These are phyloP conservation scores for Endotrypanum monterogeii DNA, from an alignment of 208 protist species.

Conservation along the genomic window DNA sequence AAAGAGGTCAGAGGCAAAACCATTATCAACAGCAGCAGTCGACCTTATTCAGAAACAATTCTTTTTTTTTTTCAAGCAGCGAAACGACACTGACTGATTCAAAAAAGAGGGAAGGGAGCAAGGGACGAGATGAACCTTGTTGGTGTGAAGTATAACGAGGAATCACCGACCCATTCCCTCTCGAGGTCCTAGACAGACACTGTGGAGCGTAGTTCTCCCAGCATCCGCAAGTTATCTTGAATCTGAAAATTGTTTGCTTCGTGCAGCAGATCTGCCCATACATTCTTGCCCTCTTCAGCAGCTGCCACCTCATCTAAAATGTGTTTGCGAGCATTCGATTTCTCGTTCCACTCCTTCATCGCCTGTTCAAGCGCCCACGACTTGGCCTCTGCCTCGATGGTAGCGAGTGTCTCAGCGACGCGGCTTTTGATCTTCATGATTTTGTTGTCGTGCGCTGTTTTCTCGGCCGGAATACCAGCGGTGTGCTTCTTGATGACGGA, in stretches of 20 bases:
- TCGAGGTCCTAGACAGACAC: conserved; percentile 11
- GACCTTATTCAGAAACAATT: too few relatives aligned
- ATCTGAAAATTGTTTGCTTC: conserved; percentile 53
- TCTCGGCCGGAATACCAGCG: conserved; percentile 42
- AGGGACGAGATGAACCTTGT: not conserved
- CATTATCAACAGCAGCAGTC: too few relatives aligned
- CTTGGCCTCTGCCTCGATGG: conserved; percentile 70
- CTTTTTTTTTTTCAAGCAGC: too few relatives aligned
- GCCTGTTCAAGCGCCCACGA: conserved; percentile 78
- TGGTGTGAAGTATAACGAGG: not conserved
- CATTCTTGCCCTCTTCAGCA: conserved; percentile 63
- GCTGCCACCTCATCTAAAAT: conserved; percentile 56
- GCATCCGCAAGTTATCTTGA: conserved; percentile 43
- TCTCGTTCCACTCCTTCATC: conserved; percentile 68
- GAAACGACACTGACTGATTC: too few relatives aligned
- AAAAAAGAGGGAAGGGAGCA: not conserved
- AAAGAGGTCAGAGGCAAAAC: too few relatives aligned
- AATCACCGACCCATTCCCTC: not conserved
- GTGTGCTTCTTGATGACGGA: conserved; percentile 53
- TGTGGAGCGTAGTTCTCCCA: conserved; percentile 52
- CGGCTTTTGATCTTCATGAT: conserved; percentile 42
- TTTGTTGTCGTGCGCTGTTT: conserved; percentile 51
- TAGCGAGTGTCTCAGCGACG: conserved; percentile 44
- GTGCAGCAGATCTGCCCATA: conserved; percentile 74
- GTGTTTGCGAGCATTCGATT: conserved; percentile 56